These are phyloP conservation scores for Mycosarcoma mackinlayi DNA, from an alignment of 1,284 basidiomycete genomes.

Conservation along the genomic window DNA sequence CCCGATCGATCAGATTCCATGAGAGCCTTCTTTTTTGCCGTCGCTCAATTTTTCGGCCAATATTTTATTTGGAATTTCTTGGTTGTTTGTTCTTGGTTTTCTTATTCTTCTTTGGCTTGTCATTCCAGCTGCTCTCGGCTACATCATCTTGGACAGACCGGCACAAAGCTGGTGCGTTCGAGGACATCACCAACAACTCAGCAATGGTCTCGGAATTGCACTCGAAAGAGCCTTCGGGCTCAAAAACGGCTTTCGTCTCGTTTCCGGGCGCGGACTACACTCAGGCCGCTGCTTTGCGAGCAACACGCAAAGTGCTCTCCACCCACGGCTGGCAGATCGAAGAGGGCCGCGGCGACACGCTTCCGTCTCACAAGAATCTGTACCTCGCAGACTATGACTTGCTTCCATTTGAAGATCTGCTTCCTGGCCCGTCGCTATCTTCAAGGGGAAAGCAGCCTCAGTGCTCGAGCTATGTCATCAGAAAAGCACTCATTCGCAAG, in stretches of 20 bases:
- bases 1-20: slow-evolving; percentile 11
- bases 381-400: slow-evolving; percentile 66
- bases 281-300: slow-evolving; percentile 50
- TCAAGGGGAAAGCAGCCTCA: slow-evolving; percentile 71
- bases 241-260: slow-evolving; percentile 40
- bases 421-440: slow-evolving; percentile 17
- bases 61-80: slow-evolving; percentile 12
- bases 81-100: slow-evolving; percentile 1
- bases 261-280: slow-evolving; percentile 66
- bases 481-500: slow-evolving; percentile 93
- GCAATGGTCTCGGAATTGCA: background rate
- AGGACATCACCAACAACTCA: background rate
- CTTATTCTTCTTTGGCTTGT: background rate
- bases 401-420: slow-evolving; percentile 60
- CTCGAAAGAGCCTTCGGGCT: background rate
- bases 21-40: background rate
- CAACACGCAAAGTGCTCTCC: slow-evolving; percentile 39
- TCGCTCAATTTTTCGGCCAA: slow-evolving; percentile 16
- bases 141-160: background rate
- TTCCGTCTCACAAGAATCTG: slow-evolving; percentile 26
- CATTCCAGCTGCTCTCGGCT: background rate
- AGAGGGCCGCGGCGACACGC: slow-evolving; percentile 16
- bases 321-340: slow-evolving; percentile 48
- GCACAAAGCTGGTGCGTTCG: background rate
- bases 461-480: slow-evolving; percentile 86